phyloP scores from a whole-genome alignment of 2,329 filamentous ascomycete genomes.

The Calonectria pseudoturangicola region DNA sequence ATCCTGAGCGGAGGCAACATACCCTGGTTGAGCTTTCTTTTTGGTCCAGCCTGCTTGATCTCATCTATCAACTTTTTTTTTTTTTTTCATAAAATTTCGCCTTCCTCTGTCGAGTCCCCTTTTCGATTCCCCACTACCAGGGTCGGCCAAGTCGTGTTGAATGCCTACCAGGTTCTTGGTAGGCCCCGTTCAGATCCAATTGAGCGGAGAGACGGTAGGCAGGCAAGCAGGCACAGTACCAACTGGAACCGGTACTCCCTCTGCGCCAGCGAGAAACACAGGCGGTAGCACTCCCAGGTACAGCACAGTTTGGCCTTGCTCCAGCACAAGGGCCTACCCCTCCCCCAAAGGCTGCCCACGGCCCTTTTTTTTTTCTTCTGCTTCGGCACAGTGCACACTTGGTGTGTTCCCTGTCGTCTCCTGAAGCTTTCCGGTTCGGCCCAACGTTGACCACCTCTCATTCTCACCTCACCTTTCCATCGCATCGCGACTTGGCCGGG shows the following conservation, averaged over 20 bases:
- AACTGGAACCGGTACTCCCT: constrained; percentile 10
- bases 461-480: constrained; percentile 46
- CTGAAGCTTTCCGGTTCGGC: constrained; percentile 53
- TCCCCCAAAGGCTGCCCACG: constrained; percentile 16
- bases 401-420: constrained; percentile 48
- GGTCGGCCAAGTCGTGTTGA: constrained; percentile 14
- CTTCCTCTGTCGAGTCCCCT: constrained; percentile 19
- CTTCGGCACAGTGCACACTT: constrained; percentile 47
- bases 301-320: constrained; percentile 20
- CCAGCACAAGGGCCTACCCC: constrained; percentile 27
- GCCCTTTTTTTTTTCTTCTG: constrained; percentile 35
- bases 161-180: constrained; percentile 18
- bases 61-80: constrained; percentile 12
- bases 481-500: constrained; percentile 60
- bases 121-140: constrained; percentile 23
- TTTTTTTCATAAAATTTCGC: constrained; percentile 1
- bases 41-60: constrained; percentile 13
- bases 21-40: constrained; percentile 10
- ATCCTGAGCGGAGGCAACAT: background rate
- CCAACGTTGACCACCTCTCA: constrained; percentile 51
- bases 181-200: constrained; percentile 21
- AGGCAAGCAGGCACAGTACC: constrained; percentile 17
- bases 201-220: constrained; percentile 6
- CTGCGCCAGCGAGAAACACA: constrained; percentile 22
- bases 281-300: constrained; percentile 13